These are phyloP conservation scores for Cordyceps sp. DNA, from an alignment of 2,329 filamentous ascomycete species.

Conservation along the genomic window DNA sequence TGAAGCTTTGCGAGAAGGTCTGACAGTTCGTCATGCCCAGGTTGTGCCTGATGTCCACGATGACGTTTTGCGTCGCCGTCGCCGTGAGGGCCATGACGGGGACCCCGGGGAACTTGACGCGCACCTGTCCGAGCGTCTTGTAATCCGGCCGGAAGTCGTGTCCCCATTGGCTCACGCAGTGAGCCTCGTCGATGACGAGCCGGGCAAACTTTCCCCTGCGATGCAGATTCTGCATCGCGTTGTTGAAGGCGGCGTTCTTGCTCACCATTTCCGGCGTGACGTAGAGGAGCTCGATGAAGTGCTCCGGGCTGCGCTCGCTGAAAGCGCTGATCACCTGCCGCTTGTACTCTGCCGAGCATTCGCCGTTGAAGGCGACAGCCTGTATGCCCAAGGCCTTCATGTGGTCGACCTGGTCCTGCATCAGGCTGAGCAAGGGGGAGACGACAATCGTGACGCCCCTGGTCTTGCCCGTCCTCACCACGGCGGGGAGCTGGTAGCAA, in stretches of 20 bases:
- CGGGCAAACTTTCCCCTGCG: slow-evolving; percentile 58
- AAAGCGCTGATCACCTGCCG: slow-evolving; percentile 49
- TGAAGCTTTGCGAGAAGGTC: slow-evolving; percentile 84
- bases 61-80: slow-evolving; percentile 86
- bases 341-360: slow-evolving; percentile 47
- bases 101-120: slow-evolving; percentile 56
- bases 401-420: slow-evolving; percentile 92
- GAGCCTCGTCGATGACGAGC: slow-evolving; percentile 95
- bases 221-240: slow-evolving; percentile 52
- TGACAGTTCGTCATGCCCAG: slow-evolving; percentile 67
- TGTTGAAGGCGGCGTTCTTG: slow-evolving; percentile 56
- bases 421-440: slow-evolving; percentile 86
- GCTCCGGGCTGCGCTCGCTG: slow-evolving; percentile 47
- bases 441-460: slow-evolving; percentile 81
- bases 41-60: slow-evolving; percentile 80
- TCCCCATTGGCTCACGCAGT: slow-evolving; percentile 98
- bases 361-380: slow-evolving; percentile 69
- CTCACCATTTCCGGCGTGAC: slow-evolving; percentile 94
- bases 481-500: slow-evolving; percentile 86
- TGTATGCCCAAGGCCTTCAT: slow-evolving; percentile 58
- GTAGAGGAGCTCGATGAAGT: slow-evolving; percentile 74
- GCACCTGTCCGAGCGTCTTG: slow-evolving; percentile 64
- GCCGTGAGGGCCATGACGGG: slow-evolving; percentile 92
- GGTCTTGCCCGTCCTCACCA: slow-evolving; percentile 67
- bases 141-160: slow-evolving; percentile 97